These are phyloP conservation scores for Berkeleyomyces rouxiae DNA, from an alignment of 2,329 filamentous ascomycete species.

Conservation along the genomic window DNA sequence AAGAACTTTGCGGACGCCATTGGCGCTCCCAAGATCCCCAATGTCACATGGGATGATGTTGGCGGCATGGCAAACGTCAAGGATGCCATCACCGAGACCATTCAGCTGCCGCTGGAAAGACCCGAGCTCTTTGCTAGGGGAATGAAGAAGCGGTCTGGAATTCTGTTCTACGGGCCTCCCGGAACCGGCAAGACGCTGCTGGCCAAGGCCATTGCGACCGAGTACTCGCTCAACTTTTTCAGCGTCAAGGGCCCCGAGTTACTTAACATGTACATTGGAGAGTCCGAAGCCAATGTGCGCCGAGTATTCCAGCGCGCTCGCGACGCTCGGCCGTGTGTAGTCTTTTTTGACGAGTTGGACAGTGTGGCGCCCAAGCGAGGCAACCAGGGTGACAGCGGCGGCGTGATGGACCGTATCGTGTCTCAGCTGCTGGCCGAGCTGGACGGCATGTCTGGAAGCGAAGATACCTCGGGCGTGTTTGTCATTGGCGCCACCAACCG, in stretches of 20 bases:
- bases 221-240: slow-evolving; percentile 91
- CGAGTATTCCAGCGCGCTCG: slow-evolving; percentile 76
- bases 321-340: slow-evolving; percentile 72
- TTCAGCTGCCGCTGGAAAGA: slow-evolving; percentile 77
- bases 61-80: slow-evolving; percentile 88
- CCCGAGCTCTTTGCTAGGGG: slow-evolving; percentile 92
- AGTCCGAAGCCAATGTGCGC: slow-evolving; percentile 81
- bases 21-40: slow-evolving; percentile 92
- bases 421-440: slow-evolving; percentile 87
- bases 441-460: slow-evolving; percentile 67
- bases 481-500: slow-evolving; percentile 94
- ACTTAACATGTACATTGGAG: slow-evolving; percentile 92
- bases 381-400: slow-evolving; percentile 91
- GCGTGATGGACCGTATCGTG: slow-evolving; percentile 96
- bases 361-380: slow-evolving; percentile 91
- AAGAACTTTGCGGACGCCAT: slow-evolving; percentile 98
- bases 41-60: slow-evolving; percentile 91
- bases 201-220: slow-evolving; percentile 82
- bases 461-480: slow-evolving; percentile 66
- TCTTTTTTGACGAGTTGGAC: slow-evolving; percentile 88
- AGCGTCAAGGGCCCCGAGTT: slow-evolving; percentile 82
- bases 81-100: slow-evolving; percentile 92
- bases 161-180: slow-evolving; percentile 80
- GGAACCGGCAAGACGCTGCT: slow-evolving; percentile 87
- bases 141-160: slow-evolving; percentile 93